A percentile compares a stretch with the other conserved stretches of the same genome.
These are phyloP conservation scores for Arthrobotrys musiformis DNA, from an alignment of 2,329 filamentous ascomycete genomes.

Conservation along the genomic window DNA sequence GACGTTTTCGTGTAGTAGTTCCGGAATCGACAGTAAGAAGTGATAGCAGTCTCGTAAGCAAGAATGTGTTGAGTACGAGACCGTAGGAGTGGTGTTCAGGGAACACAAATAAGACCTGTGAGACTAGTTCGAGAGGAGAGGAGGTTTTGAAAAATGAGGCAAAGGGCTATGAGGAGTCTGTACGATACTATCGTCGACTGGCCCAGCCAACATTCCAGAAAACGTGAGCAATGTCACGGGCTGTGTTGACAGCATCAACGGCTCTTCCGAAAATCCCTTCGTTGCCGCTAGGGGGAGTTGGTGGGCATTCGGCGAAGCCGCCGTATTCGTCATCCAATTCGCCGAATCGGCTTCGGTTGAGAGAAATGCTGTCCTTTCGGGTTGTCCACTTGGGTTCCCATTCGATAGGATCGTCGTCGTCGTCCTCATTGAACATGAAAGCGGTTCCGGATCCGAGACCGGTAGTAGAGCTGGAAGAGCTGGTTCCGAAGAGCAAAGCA, in stretches of 20 bases:
- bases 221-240: conserved; percentile 76
- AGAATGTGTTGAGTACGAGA: not conserved
- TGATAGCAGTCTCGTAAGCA: not conserved
- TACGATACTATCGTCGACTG: conserved; percentile 53
- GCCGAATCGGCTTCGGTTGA: conserved; percentile 46
- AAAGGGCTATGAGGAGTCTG: conserved; percentile 27
- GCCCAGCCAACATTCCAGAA: conserved; percentile 72
- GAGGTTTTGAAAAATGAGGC: conserved; percentile 14
- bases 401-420: conserved; percentile 59
- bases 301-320: conserved; percentile 52
- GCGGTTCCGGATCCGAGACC: conserved; percentile 41
- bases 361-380: conserved; percentile 44
- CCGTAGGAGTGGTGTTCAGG: conserved; percentile 21
- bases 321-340: conserved; percentile 53
- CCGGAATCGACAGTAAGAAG: conserved; percentile 35
- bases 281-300: conserved; percentile 53
- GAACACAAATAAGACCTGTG: not conserved
- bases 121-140: not conserved
- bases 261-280: conserved; percentile 58
- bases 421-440: conserved; percentile 57
- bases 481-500: conserved; percentile 56
- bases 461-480: conserved; percentile 62
- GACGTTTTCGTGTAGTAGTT: conserved; percentile 34
- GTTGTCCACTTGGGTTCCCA: conserved; percentile 54
- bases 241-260: conserved; percentile 70